Evolutionary conservation across 2,329 filamentous ascomycete species (phyloP).

Genomic region (Cladosporium sp.): DNA sequence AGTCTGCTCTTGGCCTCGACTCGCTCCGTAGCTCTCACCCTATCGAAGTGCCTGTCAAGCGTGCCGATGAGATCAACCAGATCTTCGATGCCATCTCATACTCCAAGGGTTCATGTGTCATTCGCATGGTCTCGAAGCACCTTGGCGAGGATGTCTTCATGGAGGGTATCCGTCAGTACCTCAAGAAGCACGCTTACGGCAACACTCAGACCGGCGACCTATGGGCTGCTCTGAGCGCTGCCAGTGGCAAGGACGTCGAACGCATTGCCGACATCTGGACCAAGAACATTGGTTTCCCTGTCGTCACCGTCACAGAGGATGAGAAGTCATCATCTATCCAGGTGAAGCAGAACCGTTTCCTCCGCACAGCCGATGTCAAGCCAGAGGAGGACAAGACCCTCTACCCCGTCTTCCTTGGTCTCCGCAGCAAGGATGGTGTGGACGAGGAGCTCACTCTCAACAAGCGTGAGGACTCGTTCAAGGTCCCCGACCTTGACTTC

Average conservation of each 20-base stretch:
- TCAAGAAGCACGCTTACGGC: conserved; percentile 95
- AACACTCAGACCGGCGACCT: conserved; percentile 91
- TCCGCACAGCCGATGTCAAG: conserved; percentile 89
- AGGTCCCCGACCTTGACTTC: conserved; percentile 78
- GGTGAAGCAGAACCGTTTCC: conserved; percentile 92
- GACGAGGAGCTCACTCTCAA: conserved; percentile 73
- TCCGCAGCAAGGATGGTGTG: conserved; percentile 81
- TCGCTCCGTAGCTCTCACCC: conserved; percentile 93
- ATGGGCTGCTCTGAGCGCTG: conserved; percentile 83
- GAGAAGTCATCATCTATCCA: conserved; percentile 71
- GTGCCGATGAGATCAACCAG: conserved; percentile 94
- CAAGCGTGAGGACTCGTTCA: conserved; percentile 74
- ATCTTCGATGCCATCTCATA: conserved; percentile 98
- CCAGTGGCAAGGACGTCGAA: conserved; percentile 87
- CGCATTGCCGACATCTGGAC: conserved; percentile 96
- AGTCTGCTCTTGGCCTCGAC: conserved; percentile 83
- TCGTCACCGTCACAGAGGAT: conserved; percentile 81
- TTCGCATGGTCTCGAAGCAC: conserved; percentile 96
- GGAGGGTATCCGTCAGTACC: conserved; percentile 84
- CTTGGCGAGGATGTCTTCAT: conserved; percentile 91
- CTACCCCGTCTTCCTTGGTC: conserved; percentile 85
- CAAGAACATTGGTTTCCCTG: conserved; percentile 91
- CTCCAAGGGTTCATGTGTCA: conserved; percentile 91
- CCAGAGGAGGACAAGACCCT: conserved; percentile 87
- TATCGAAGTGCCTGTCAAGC: conserved; percentile 94